Conservation (phyloP, 2,329 filamentous ascomycete genomes). For the Diplodia corticola region DNA sequence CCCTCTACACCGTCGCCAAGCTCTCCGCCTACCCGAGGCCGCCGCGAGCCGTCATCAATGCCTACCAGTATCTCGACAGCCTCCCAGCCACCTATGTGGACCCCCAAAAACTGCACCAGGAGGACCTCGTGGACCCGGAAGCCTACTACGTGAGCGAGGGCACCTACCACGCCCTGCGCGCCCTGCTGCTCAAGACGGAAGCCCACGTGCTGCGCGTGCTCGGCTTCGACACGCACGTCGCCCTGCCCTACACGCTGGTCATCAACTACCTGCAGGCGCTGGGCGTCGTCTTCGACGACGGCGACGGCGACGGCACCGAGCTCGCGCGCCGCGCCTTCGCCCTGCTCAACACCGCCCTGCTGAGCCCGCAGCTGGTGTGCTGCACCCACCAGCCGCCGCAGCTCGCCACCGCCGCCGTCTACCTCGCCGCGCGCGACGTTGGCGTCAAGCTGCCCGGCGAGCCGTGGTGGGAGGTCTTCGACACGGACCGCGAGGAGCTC, state of each 20-base stretch:
- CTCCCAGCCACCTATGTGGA: conserved; percentile 58
- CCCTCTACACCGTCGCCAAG: conserved; percentile 80
- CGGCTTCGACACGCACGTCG: conserved; percentile 80
- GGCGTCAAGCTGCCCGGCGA: conserved; percentile 76
- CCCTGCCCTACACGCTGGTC: conserved; percentile 80
- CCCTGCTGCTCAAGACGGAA: conserved; percentile 71
- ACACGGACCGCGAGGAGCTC: conserved; percentile 90
- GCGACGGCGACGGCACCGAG: conserved; percentile 41
- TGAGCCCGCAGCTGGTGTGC: conserved; percentile 87
- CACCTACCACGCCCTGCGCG: conserved; percentile 65
- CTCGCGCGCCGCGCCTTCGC: conserved; percentile 68
- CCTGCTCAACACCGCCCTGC: conserved; percentile 80
- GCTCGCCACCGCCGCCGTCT: conserved; percentile 85
- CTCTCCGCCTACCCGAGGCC: conserved; percentile 74
- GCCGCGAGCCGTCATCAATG: conserved; percentile 77
- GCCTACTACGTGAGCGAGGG: conserved; percentile 68
- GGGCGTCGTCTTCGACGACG: conserved; percentile 57
- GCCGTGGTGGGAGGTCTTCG: conserved; percentile 98
- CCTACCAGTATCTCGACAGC: conserved; percentile 78
- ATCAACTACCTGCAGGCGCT: conserved; percentile 92
- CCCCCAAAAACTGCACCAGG: conserved; percentile 32
- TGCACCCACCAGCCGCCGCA: conserved; percentile 87
- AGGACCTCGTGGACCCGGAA: conserved; percentile 29
- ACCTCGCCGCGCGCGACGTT: conserved; percentile 78
- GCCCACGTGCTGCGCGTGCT: conserved; percentile 72